Percentiles rank a stretch among this genome's conserved stretches.
These are phyloP conservation scores for Astraeus odoratus DNA, from an alignment of 768 basidiomycete genomes.

Conservation along the genomic window DNA sequence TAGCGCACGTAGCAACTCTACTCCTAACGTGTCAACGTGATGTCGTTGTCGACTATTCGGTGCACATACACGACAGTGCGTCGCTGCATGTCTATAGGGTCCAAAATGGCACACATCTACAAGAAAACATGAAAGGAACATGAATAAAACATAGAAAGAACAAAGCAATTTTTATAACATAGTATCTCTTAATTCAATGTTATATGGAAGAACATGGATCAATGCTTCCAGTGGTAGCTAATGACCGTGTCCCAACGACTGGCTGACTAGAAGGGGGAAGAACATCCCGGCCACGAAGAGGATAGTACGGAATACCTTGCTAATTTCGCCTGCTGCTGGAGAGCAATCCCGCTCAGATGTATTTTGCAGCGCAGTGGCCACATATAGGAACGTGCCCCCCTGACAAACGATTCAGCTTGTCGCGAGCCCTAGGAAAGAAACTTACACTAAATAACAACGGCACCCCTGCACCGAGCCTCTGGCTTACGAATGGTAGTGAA, in stretches of 20 bases:
- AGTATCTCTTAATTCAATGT: neutral
- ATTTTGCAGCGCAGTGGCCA: constrained; percentile 85
- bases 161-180: too few species aligned
- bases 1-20: too few species aligned
- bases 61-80: too few species aligned
- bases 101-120: too few species aligned
- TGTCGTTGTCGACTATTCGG: too few species aligned
- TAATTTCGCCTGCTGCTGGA: constrained; percentile 23
- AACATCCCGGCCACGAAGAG: constrained; percentile 66
- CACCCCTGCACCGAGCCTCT: constrained; percentile 56
- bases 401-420: constrained; percentile 20
- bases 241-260: constrained; percentile 58
- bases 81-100: too few species aligned
- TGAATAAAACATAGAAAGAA: too few species aligned
- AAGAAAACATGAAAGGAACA: too few species aligned
- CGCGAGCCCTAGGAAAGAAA: constrained; percentile 8
- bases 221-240: constrained; percentile 5
- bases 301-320: constrained; percentile 38
- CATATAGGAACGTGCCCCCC: constrained; percentile 94
- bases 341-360: constrained; percentile 42
- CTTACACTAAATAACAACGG: constrained; percentile 81
- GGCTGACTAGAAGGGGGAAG: constrained; percentile 55
- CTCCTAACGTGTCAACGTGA: too few species aligned
- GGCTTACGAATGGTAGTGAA: constrained; percentile 35
- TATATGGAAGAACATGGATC: neutral